Conservation (phyloP, 108 stramenopile species). For the Cyclotella atomus region DNA sequence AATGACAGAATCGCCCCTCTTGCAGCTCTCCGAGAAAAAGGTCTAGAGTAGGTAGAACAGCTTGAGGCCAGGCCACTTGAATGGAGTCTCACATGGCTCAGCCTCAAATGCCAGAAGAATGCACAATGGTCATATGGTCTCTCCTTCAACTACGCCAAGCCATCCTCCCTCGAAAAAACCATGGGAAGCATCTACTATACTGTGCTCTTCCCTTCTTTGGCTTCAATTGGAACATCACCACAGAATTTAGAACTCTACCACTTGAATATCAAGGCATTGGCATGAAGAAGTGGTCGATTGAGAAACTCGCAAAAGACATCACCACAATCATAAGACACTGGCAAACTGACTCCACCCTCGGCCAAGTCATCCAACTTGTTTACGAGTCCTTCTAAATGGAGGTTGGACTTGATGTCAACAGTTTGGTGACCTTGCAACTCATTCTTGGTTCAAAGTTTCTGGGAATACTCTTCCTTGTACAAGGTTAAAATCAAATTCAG, state of each 20-base stretch:
- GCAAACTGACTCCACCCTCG: neutral
- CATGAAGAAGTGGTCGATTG: neutral
- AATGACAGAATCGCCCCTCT: neutral
- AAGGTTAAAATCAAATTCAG: neutral
- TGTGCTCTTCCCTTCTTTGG: too few species aligned
- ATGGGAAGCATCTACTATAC: too few species aligned
- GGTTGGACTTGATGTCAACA: slow-evolving; percentile 5
- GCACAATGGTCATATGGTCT: too few species aligned
- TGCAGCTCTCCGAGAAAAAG: neutral
- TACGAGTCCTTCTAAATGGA: slow-evolving; percentile 1
- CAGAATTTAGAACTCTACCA: neutral
- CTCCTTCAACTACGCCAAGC: too few species aligned
- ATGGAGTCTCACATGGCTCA: too few species aligned
- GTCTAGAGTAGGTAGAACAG: neutral
- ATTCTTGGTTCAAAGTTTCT: too few species aligned
- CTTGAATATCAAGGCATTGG: slow-evolving; percentile 7
- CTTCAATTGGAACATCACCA: too few species aligned
- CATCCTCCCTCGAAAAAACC: too few species aligned
- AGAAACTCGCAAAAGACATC: neutral
- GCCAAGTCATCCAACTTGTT: too few species aligned
- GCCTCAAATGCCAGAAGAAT: too few species aligned
- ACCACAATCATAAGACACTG: neutral
- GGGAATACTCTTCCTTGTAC: neutral
- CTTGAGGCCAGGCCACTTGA: too few species aligned
- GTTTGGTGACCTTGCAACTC: neutral